These are phyloP conservation scores for Musa troglodytarum DNA, from an alignment of 176 grass and related monocot genomes.

Conservation along the genomic window DNA sequence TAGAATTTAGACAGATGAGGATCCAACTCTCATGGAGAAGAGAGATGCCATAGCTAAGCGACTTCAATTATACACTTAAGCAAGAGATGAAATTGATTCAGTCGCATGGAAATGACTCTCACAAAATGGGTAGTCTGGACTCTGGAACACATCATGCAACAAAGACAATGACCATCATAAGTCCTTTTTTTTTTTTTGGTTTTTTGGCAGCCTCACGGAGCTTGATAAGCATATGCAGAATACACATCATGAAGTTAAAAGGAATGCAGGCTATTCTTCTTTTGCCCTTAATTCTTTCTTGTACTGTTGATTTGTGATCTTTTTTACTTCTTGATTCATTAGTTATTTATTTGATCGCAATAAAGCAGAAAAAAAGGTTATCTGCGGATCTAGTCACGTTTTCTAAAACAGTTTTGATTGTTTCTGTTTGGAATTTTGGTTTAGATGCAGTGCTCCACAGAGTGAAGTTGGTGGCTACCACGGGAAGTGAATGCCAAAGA, in stretches of 20 bases:
- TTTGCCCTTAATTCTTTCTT: neutral
- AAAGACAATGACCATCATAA: neutral
- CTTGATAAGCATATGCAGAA: neutral
- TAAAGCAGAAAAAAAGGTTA: too few species aligned
- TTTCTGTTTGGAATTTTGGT: too few species aligned
- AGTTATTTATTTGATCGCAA: too few species aligned
- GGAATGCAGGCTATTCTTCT: neutral
- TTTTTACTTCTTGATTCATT: neutral
- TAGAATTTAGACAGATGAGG: constrained; percentile 39
- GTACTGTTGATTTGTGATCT: neutral
- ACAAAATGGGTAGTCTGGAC: neutral
- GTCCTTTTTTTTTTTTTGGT: neutral
- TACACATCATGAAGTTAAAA: too few species aligned
- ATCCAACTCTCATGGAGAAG: constrained; percentile 78
- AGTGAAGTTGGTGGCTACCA: too few species aligned
- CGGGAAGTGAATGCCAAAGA: too few species aligned
- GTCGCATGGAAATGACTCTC: constrained; percentile 53
- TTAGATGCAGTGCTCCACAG: too few species aligned
- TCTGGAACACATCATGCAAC: neutral
- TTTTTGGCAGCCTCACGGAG: neutral
- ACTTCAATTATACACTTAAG: constrained; percentile 84
- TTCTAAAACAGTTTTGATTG: too few species aligned
- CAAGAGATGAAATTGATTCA: constrained; percentile 79
- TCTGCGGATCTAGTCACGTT: too few species aligned
- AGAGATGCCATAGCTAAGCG: constrained; percentile 67